Conservation (phyloP, 2,329 filamentous ascomycete genomes). For the Colletotrichum endophyticum region DNA sequence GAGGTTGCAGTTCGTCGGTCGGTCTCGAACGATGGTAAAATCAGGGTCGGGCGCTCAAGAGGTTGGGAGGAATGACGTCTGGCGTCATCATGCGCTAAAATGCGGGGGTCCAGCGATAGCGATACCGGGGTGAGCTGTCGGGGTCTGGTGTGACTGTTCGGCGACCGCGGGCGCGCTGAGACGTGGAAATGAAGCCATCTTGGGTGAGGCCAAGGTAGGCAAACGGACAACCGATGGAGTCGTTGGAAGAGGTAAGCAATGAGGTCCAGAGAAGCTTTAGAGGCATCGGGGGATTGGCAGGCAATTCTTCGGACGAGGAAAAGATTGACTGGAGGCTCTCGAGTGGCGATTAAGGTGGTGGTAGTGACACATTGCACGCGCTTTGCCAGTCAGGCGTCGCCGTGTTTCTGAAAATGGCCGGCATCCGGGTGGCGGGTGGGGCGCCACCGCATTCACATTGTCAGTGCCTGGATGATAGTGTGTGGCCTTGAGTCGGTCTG, state of each 20-base stretch:
- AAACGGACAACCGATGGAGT: background rate
- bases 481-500: background rate
- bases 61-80: conserved; percentile 8
- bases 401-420: background rate
- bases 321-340: conserved; percentile 11
- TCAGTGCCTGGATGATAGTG: background rate
- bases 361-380: background rate
- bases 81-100: background rate
- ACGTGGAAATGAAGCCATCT: background rate
- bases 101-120: background rate
- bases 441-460: conserved; percentile 8
- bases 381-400: background rate
- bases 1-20: background rate
- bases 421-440: conserved; percentile 7
- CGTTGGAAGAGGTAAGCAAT: background rate
- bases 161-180: background rate
- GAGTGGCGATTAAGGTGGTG: conserved; percentile 5
- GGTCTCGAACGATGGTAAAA: background rate
- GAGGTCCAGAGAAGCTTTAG: conserved; percentile 17
- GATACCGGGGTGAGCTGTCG: background rate
- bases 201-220: background rate
- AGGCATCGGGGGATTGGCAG: background rate
- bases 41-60: background rate
- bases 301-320: conserved; percentile 9
- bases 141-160: background rate